Conservation (phyloP, 148 eudicot genomes). For the Agrostemma githago region DNA sequence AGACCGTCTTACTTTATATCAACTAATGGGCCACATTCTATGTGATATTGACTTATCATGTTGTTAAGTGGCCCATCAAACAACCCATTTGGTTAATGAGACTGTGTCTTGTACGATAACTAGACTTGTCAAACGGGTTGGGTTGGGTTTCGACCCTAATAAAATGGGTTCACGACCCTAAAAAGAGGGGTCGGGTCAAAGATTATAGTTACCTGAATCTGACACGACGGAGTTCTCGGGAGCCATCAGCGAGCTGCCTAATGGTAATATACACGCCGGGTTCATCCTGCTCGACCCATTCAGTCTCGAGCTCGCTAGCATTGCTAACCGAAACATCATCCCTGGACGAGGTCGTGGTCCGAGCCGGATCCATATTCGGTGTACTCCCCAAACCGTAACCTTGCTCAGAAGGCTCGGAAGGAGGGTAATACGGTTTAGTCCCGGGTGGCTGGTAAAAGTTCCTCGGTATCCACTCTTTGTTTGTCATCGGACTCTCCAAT, state of each 20-base stretch:
- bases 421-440: constrained; percentile 49
- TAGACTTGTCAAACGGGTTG: too few relatives aligned
- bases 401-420: constrained; percentile 48
- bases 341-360: constrained; percentile 80
- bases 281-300: constrained; percentile 95
- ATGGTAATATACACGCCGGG: constrained; percentile 90
- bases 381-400: constrained; percentile 39
- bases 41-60: too few relatives aligned
- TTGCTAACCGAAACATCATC: constrained; percentile 88
- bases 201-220: constrained; percentile 69
- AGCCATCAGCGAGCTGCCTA: constrained; percentile 81
- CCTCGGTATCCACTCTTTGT: constrained; percentile 85
- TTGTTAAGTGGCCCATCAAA: too few relatives aligned
- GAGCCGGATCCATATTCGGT: constrained; percentile 60
- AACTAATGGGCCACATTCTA: too few relatives aligned
- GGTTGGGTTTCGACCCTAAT: too few relatives aligned
- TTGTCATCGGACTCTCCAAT: constrained; percentile 75
- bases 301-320: constrained; percentile 85
- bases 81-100: too few relatives aligned
- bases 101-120: too few relatives aligned
- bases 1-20: too few relatives aligned
- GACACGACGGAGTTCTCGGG: constrained; percentile 84
- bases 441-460: constrained; percentile 60
- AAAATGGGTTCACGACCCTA: too few relatives aligned
- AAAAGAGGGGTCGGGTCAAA: too few relatives aligned